phyloP scores from a whole-genome alignment of 225 moss, liverwort and hornwort genomes.

The Physcomitrellopsis africana region DNA sequence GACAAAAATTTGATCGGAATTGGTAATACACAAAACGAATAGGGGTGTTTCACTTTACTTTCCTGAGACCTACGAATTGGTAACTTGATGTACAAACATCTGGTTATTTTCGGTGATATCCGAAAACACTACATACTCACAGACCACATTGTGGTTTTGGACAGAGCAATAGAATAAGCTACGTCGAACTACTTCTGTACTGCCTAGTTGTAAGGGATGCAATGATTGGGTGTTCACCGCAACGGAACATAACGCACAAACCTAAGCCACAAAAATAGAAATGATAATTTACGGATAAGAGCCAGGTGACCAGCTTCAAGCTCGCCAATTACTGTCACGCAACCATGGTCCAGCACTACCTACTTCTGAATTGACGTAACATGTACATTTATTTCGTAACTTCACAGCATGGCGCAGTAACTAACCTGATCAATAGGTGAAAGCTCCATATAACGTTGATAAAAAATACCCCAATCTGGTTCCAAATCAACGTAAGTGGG shows the following conservation, averaged over 20 bases:
- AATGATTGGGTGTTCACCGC: neutral
- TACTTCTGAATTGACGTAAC: slow-evolving; percentile 7
- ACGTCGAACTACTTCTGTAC: neutral
- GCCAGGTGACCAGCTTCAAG: slow-evolving; percentile 14
- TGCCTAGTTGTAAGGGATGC: neutral
- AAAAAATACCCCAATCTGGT: slow-evolving; percentile 92
- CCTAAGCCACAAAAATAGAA: neutral
- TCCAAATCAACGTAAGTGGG: slow-evolving; percentile 95
- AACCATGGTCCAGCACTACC: slow-evolving; percentile 1
- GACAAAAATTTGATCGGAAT: slow-evolving; percentile 14
- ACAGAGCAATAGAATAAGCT: neutral
- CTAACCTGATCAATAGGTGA: slow-evolving; percentile 88
- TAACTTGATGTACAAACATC: no score
- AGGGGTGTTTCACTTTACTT: neutral
- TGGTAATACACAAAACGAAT: neutral
- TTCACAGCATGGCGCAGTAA: slow-evolving; percentile 16
- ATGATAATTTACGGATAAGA: neutral
- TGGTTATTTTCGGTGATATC: neutral
- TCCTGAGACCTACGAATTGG: slow-evolving; percentile 14
- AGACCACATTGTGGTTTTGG: slow-evolving; percentile 5
- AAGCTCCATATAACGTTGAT: slow-evolving; percentile 86
- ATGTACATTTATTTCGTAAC: neutral
- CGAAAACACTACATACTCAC: neutral
- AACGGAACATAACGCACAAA: slow-evolving; percentile 1
- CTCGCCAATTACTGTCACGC: slow-evolving; percentile 1